Base-by-base conservation (phyloP, 2,329 filamentous ascomycete genomes). In the Aspergillus nomiae region DNA sequence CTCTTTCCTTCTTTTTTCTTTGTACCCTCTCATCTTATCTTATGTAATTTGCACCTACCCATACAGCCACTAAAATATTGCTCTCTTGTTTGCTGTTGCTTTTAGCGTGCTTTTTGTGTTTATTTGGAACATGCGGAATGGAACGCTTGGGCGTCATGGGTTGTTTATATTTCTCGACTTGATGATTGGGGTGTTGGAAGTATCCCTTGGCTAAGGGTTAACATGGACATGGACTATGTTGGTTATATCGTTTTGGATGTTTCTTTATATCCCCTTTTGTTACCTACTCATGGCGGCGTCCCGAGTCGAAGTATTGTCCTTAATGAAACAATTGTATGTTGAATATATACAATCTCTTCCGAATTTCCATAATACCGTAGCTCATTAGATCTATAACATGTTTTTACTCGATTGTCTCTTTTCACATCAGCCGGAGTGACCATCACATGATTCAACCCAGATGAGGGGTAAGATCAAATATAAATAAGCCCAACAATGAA, bases 131-230 rank as follows among this genome's bases (percentile, higher is more conserved):
- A 36, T 51, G n/a, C 21, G 30, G 41, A 30, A 48, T 34, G 56
- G 43, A 50, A 58, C 46, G 19, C 56, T 46, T 58, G 21, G 56
- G 56, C 45, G 56, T 50, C 56, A 50, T 32, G 53, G 56, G 19
- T 51, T 43, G 21, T 51, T 58, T 38, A 55, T 62, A 55, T 62
- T 50, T 41, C 5, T 56, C 21, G 43, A 36, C 51, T 58, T 58
- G 30, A 51, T 58, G 56, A 58, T 34, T 51, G 26, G 19, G 26
- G 51, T 41, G 38, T 61, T 19, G 21, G 36, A 57, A 28, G 32
- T 50, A 60, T 46, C 38, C 36, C 30, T 53, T 38, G 45, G 32
- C 36, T n/a, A 48, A 26, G 45, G 45, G 45, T 8, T 8, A 48
- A 26, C 24, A 32, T 32, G 48, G 28, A 34, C 5, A 50, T 50